These are phyloP conservation scores for Dryas octopetala DNA, from an alignment of 306 rosid species.

Conservation along the genomic window DNA sequence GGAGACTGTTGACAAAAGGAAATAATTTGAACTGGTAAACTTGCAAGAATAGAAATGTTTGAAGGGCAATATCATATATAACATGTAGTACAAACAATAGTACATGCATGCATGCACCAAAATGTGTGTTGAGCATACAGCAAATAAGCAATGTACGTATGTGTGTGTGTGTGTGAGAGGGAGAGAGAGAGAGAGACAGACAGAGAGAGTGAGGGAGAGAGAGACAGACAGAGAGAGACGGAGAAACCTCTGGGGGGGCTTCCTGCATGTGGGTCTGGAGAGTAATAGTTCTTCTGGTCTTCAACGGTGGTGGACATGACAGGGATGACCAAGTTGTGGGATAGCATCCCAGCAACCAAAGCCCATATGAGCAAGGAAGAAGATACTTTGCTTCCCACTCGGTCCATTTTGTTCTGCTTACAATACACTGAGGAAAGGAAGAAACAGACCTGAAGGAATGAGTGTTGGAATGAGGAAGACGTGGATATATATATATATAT, in stretches of 20 bases:
- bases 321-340: conserved; percentile 54
- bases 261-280: conserved; percentile 61
- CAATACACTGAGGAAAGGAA: neutral
- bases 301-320: conserved; percentile 47
- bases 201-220: conserved; percentile 30
- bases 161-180: neutral
- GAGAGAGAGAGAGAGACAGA: conserved; percentile 32
- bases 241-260: conserved; percentile 54
- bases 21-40: neutral
- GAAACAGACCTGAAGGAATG: conserved; percentile 23
- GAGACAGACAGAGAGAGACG: neutral
- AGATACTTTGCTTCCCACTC: conserved; percentile 37
- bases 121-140: neutral
- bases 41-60: neutral
- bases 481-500: conserved; percentile 47
- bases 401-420: conserved; percentile 24
- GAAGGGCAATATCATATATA: neutral
- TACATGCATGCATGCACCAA: neutral
- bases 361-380: conserved; percentile 44
- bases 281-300: conserved; percentile 70
- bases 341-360: conserved; percentile 50
- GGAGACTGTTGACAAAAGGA: no score
- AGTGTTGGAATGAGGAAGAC: conserved; percentile 25
- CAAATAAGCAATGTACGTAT: neutral
- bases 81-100: neutral